Evolutionary conservation across 2,329 filamentous ascomycete genomes (phyloP).

Genomic region (Fusarium miscanthi): DNA sequence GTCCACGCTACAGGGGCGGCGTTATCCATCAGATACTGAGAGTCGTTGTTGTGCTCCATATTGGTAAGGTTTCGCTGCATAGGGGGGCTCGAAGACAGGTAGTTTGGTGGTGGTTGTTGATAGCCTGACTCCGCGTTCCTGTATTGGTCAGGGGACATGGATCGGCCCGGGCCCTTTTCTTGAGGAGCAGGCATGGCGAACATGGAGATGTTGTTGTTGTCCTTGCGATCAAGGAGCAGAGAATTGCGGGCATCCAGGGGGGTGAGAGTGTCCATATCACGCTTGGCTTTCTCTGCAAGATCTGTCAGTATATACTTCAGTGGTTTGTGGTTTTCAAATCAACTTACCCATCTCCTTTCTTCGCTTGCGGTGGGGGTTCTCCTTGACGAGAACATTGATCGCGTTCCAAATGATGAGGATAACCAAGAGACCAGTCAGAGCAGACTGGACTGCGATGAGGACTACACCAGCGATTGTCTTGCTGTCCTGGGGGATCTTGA

Average conservation of each 20-base stretch:
- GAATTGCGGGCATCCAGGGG: slow-evolving; percentile 89
- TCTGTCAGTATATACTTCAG: slow-evolving; percentile 40
- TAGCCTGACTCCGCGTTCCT: slow-evolving; percentile 40
- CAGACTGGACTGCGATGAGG: slow-evolving; percentile 89
- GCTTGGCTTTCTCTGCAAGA: slow-evolving; percentile 76
- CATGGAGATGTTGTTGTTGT: slow-evolving; percentile 52
- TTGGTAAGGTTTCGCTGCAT: slow-evolving; percentile 55
- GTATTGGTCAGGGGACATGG: slow-evolving; percentile 51
- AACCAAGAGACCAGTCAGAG: slow-evolving; percentile 83
- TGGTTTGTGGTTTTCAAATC: background rate
- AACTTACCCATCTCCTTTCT: slow-evolving; percentile 88
- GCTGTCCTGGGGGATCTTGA: slow-evolving; percentile 89
- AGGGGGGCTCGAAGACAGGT: slow-evolving; percentile 43
- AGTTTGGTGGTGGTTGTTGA: slow-evolving; percentile 31
- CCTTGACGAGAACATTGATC: slow-evolving; percentile 81
- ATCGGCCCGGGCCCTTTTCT: slow-evolving; percentile 48
- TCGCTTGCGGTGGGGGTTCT: slow-evolving; percentile 90
- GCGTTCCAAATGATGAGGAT: slow-evolving; percentile 92
- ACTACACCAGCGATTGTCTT: slow-evolving; percentile 95
- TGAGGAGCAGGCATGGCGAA: slow-evolving; percentile 58
- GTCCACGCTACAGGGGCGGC: slow-evolving; percentile 55
- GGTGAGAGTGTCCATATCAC: slow-evolving; percentile 84
- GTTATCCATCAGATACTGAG: slow-evolving; percentile 53
- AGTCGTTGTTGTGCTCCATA: slow-evolving; percentile 48
- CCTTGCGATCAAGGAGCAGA: slow-evolving; percentile 74